These are phyloP conservation scores for Dysphania ambrosioides DNA, from an alignment of 148 eudicot genomes.

Conservation along the genomic window DNA sequence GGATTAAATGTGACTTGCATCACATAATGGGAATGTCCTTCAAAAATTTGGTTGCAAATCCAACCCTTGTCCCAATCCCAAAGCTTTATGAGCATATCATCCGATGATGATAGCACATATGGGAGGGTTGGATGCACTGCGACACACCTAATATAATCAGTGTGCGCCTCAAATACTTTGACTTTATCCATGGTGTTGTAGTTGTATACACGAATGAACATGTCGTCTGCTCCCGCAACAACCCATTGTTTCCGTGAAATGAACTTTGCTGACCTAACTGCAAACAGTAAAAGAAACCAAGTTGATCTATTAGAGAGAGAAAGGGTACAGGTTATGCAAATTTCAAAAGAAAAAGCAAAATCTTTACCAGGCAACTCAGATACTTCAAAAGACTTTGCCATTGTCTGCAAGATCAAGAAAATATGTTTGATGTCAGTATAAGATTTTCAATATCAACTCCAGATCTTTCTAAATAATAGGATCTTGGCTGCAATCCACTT, in stretches of 20 bases:
- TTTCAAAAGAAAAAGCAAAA: not conserved
- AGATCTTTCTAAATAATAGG: not conserved
- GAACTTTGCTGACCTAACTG: conserved; percentile 90
- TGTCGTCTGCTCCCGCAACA: conserved; percentile 97
- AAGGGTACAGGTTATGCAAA: not conserved
- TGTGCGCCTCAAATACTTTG: conserved; percentile 89
- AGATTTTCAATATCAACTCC: not conserved
- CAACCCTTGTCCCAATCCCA: conserved; percentile 99
- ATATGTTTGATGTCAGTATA: conserved; percentile 12
- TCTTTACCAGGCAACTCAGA: conserved; percentile 48
- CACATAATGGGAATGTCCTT: conserved; percentile 92
- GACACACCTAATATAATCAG: conserved; percentile 90
- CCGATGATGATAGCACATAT: conserved; percentile 87
- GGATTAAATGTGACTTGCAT: conserved; percentile 97
- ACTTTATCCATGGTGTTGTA: conserved; percentile 88
- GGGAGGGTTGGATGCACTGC: conserved; percentile 96
- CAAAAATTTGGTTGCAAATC: conserved; percentile 83
- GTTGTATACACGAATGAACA: conserved; percentile 82
- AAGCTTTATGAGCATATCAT: conserved; percentile 97
- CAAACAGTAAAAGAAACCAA: conserved; percentile 12
- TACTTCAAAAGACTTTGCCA: conserved; percentile 59
- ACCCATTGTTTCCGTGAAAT: conserved; percentile 90
- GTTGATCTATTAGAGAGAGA: not conserved
- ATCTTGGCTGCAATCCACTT: not conserved
- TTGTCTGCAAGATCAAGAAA: conserved; percentile 34